Evolutionary conservation across 2,329 filamentous ascomycete genomes (phyloP).

Genomic region (Aureobasidium namibiae): DNA sequence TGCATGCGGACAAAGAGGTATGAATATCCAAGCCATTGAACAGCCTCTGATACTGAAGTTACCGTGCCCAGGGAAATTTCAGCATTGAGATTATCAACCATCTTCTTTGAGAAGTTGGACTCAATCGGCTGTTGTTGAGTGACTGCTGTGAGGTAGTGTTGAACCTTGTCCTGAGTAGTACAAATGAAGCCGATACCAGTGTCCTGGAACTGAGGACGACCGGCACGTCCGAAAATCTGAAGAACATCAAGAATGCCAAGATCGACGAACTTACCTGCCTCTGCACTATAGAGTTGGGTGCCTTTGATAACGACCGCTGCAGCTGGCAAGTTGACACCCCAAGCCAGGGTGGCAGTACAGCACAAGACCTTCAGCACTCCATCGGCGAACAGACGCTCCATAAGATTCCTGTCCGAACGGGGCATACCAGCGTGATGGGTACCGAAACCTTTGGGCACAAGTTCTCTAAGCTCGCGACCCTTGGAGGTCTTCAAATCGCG

Average conservation of each 20-base stretch:
- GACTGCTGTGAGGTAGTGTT: slow-evolving; percentile 85
- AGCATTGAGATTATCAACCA: slow-evolving; percentile 95
- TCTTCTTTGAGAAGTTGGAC: slow-evolving; percentile 85
- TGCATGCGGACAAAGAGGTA: slow-evolving; percentile 97
- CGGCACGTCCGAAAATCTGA: slow-evolving; percentile 96
- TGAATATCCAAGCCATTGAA: slow-evolving; percentile 96
- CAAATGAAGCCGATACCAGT: slow-evolving; percentile 97
- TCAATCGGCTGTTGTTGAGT: slow-evolving; percentile 96
- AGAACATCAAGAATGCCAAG: slow-evolving; percentile 92
- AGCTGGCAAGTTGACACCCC: slow-evolving; percentile 97
- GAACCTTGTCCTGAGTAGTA: slow-evolving; percentile 86
- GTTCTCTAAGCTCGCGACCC: slow-evolving; percentile 77
- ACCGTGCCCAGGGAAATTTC: slow-evolving; percentile 92
- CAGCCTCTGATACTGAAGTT: slow-evolving; percentile 84
- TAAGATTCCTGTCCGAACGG: slow-evolving; percentile 86
- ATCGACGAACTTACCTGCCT: slow-evolving; percentile 94
- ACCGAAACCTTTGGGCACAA: slow-evolving; percentile 84
- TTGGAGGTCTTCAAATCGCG: slow-evolving; percentile 80
- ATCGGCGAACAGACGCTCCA: slow-evolving; percentile 83
- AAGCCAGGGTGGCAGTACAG: slow-evolving; percentile 94
- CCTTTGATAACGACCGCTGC: slow-evolving; percentile 97
- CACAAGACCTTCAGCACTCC: slow-evolving; percentile 95
- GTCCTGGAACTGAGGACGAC: slow-evolving; percentile 94
- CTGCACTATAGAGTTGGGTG: slow-evolving; percentile 91
- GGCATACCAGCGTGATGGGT: slow-evolving; percentile 97